Evolutionary conservation across 352 stramenopile species (phyloP), one percentile per base, ranked within the genome.

Genomic region (Stramenopiles sp.): DNA sequence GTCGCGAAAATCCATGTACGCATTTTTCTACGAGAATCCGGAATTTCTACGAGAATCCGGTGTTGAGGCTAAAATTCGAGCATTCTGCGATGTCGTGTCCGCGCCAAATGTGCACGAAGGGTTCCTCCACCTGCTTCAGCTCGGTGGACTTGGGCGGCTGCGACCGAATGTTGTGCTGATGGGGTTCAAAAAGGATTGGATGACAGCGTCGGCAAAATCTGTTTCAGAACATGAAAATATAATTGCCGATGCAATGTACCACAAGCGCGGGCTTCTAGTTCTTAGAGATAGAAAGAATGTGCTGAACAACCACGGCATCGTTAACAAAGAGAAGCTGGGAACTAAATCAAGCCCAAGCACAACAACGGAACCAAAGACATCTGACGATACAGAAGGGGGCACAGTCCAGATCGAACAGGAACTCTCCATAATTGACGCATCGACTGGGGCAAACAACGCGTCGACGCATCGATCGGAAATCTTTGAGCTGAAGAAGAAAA

Each of bases 361-460:
- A n/a, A n/a, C n/a, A n/a, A n/a, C n/a, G n/a, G n/a, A n/a, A n/a
- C n/a, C n/a, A n/a, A n/a, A n/a, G n/a, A n/a, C n/a, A n/a, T n/a
- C n/a, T n/a, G n/a, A n/a, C n/a, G n/a, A n/a, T n/a, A n/a, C n/a
- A n/a, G n/a, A n/a, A n/a, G n/a, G n/a, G n/a, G n/a, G n/a, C n/a
- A n/a, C n/a, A 12, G 43, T 63, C 12, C 12, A 63, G 43, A 63
- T 63, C n/a, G n/a, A n/a, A 48, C 53, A 49, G 2, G 75, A 77
- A 36, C 43, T 77, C 2, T 49, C 18, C 1, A 71, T 77, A n/a
- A 74, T 43, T 32, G 6, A 74, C 1, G 73, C 4, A 1, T 1
- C 32, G 75, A 77, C 18, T 34, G 75, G 12, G 3, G 32, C 1
- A 73, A 33, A 4, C 30, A 77, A 33, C 25, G 3, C 18, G 32